Evolutionary conservation across 108 stramenopile species (phyloP).

Genomic region (Chaetoceros muelleri): DNA sequence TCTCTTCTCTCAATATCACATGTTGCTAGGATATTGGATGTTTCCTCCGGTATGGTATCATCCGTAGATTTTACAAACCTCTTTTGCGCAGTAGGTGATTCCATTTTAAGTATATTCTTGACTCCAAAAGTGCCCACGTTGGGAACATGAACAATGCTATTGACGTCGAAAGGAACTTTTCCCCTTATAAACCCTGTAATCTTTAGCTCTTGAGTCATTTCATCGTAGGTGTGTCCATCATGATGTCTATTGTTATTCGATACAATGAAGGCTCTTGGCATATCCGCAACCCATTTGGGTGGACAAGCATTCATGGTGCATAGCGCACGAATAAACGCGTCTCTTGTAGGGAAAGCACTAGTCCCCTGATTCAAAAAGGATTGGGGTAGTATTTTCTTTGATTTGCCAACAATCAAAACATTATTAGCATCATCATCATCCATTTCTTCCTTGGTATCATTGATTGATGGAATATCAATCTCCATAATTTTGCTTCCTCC

Average conservation of each 20-base stretch:
- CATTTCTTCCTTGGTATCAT: conserved; percentile 7
- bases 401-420: conserved; percentile 3
- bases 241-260: conserved; percentile 6
- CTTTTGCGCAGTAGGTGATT: conserved; percentile 22
- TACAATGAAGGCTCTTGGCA: conserved; percentile 60
- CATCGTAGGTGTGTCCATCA: conserved; percentile 50
- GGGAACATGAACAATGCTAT: conserved; percentile 79
- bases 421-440: conserved; percentile 11
- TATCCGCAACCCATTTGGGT: conserved; percentile 61
- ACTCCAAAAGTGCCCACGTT: conserved; percentile 87
- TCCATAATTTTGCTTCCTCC: conserved; percentile 56
- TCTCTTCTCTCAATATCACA: conserved; percentile 55
- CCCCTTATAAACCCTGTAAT: conserved; percentile 91
- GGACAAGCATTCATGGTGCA: conserved; percentile 63
- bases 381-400: background rate
- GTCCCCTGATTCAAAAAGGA: conserved; percentile 14
- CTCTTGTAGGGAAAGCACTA: conserved; percentile 8
- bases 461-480: conserved; percentile 28
- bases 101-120: conserved; percentile 19
- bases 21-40: background rate
- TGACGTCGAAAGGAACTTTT: conserved; percentile 67
- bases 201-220: conserved; percentile 36
- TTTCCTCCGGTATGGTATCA: conserved; percentile 7
- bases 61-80: conserved; percentile 6
- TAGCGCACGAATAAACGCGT: conserved; percentile 45